A percentile compares a stretch with the other conserved stretches of the same genome.
Conservation (phyloP, 352 stramenopile genomes). For the Discostella stelligera region DNA sequence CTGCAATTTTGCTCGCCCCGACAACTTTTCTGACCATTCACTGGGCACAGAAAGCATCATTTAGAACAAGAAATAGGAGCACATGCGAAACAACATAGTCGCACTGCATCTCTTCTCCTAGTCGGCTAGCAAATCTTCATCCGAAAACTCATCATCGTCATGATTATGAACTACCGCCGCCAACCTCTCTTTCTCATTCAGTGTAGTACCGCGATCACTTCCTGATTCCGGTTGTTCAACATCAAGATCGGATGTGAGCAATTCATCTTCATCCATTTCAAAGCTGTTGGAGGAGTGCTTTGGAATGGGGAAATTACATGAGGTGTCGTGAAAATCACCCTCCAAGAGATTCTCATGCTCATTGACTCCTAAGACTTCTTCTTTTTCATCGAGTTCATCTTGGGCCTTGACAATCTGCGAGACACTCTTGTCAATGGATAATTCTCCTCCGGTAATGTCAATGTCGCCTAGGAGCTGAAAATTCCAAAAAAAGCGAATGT, state of each 20-base stretch:
- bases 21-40: background rate
- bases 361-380: background rate
- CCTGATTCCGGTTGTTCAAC: background rate
- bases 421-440: conserved; percentile 2
- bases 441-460: conserved; percentile 7
- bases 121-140: conserved; percentile 39
- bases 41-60: conserved; percentile 2
- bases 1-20: background rate
- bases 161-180: conserved; percentile 11
- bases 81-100: background rate
- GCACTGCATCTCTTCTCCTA: background rate
- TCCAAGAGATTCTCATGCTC: conserved; percentile 8
- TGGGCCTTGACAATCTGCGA: conserved; percentile 30
- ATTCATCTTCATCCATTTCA: conserved; percentile 29
- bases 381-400: conserved; percentile 26
- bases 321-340: background rate
- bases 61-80: background rate
- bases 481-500: background rate
- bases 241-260: conserved; percentile 29
- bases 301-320: conserved; percentile 1
- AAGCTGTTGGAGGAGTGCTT: background rate
- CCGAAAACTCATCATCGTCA: conserved; percentile 22
- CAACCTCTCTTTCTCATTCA: background rate
- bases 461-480: conserved; percentile 37
- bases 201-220: background rate